Conservation (phyloP, 179 eudicot species). For the Drosera spatulata region DNA sequence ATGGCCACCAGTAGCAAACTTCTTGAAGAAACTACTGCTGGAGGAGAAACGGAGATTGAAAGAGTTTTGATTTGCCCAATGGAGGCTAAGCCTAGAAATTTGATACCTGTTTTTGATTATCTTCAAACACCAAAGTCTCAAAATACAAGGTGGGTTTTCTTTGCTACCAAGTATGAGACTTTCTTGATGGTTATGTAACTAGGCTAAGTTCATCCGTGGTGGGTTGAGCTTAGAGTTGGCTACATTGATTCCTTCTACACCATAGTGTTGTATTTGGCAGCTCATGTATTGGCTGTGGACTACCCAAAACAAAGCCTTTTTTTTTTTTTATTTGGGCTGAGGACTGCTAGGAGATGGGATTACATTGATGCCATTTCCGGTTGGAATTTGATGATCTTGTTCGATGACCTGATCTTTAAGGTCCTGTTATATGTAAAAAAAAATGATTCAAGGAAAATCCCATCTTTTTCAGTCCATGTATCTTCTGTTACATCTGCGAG, state of each 20-base stretch:
- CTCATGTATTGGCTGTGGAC: too few relatives aligned
- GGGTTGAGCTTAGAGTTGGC: neutral
- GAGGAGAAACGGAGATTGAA: slow-evolving; percentile 72
- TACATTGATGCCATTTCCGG: too few relatives aligned
- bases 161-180: neutral
- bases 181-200: neutral
- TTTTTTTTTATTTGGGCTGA: too few relatives aligned
- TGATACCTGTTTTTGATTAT: slow-evolving; percentile 59
- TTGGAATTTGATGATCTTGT: too few relatives aligned
- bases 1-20: slow-evolving; percentile 21
- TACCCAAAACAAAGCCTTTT: too few relatives aligned
- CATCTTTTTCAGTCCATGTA: too few relatives aligned
- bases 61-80: slow-evolving; percentile 34
- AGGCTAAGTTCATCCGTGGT: neutral
- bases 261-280: too few relatives aligned
- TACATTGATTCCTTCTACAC: too few relatives aligned
- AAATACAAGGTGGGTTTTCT: slow-evolving; percentile 31
- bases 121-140: slow-evolving; percentile 37
- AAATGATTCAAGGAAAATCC: too few relatives aligned
- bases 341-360: too few relatives aligned
- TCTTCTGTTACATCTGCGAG: neutral
- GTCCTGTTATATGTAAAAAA: too few relatives aligned
- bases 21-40: slow-evolving; percentile 17
- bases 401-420: too few relatives aligned
- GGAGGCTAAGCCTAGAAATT: slow-evolving; percentile 52